These are phyloP conservation scores for Cytospora mali DNA, from an alignment of 2,329 filamentous ascomycete genomes.

Conservation along the genomic window DNA sequence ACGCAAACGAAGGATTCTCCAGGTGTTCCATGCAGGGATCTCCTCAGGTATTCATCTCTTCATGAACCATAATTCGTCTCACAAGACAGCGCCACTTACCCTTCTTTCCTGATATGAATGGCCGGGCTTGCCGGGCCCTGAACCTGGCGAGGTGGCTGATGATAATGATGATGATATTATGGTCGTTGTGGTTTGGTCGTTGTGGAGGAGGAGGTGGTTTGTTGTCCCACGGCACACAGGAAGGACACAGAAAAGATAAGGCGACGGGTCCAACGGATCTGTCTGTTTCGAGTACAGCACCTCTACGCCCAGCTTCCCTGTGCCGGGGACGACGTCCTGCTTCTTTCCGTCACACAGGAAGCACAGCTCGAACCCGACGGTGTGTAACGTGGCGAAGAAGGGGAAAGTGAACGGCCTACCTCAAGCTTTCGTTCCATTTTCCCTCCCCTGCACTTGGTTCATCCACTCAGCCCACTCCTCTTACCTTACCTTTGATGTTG, in stretches of 20 bases:
- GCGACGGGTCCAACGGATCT: constrained; percentile 12
- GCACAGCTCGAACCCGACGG: constrained; percentile 25
- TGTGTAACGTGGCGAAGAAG: constrained; percentile 20
- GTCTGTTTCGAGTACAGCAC: constrained; percentile 27
- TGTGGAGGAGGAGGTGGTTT: neutral
- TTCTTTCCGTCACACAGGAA: constrained; percentile 15
- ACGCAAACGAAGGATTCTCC: constrained; percentile 3
- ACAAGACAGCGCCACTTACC: neutral
- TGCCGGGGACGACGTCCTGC: constrained; percentile 13
- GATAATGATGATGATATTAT: neutral
- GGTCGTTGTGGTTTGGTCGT: neutral
- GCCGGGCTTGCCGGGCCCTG: neutral
- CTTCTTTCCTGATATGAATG: too few species aligned
- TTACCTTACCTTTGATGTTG: neutral
- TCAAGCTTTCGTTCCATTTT: too few species aligned
- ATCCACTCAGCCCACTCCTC: too few species aligned
- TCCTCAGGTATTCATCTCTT: neutral
- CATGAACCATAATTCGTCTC: neutral
- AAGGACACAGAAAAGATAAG: neutral
- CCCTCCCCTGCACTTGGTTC: neutral
- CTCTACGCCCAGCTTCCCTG: constrained; percentile 15
- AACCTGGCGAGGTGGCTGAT: neutral
- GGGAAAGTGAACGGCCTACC: neutral
- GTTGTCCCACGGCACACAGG: constrained; percentile 14
- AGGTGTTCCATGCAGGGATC: neutral